Base-by-base conservation (phyloP, 495 filamentous ascomycete species). In the Aspergillus bridgeri region DNA sequence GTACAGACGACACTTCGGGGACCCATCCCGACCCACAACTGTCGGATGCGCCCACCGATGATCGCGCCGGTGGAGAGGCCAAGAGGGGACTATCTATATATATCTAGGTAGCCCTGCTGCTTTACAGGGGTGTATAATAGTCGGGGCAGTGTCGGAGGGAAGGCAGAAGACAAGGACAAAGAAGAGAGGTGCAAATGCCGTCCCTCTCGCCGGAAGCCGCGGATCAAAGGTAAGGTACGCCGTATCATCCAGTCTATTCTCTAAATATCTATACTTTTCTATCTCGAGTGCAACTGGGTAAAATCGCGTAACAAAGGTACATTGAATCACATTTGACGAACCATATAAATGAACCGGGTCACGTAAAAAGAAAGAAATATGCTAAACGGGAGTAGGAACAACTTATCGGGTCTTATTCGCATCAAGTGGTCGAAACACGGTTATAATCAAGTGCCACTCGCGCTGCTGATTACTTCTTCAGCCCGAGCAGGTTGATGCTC, bases 401-500 rank as follows among this genome's bases (percentile, higher is more conserved):
- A 38, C 13, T 11, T 38, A 38, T 13, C 13, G 11, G 9, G 33
- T 38, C 33, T 15, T 38, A 15, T 38, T 15, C 33, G 17, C 33
- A 29, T 29, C 27, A 27, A n/a, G n/a, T n/a, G n/a, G n/a, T n/a
- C n/a, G n/a, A n/a, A n/a, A n/a, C n/a, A n/a, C n/a, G n/a, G n/a
- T n/a, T 27, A 27, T 27, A 7, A 27, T 27, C 25, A 29, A 3
- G 5, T 29, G n/a, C 27, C 6, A 29, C 27, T 29, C 27, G 27
- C 6, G 11, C 33, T 15, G 24, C 43, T 33, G 43, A 42, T 60
- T 69, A 77, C 66, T 74, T 74, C 72, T 87, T 86, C 60, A 96
- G 72, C 15, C 92, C 92, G 69, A 88, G 75, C 58, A 98, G 78
- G 76, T 96, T 91, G 70, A 97, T 93, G 74, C 90, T 96, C 86